Conservation (phyloP, 805 yeast genomes). For the Wickerhamomyces subpelliculosus region DNA sequence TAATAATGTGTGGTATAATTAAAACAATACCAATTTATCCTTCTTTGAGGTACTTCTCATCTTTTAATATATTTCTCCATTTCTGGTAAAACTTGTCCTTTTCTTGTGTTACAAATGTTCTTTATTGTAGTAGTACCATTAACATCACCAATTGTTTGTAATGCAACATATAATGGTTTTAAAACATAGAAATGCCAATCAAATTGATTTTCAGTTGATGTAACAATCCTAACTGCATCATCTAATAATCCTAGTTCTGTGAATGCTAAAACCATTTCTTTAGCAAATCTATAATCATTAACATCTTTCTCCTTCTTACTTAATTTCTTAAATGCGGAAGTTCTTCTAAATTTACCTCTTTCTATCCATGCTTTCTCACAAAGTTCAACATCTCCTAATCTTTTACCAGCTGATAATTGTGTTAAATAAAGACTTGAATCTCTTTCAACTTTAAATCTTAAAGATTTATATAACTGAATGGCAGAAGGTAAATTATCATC, state of each 20-base stretch:
- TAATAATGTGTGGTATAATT: too few species aligned
- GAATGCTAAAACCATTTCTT: conserved; percentile 56
- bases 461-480: conserved; percentile 2
- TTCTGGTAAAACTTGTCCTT: neutral
- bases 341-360: conserved; percentile 66
- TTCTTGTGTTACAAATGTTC: conserved; percentile 24
- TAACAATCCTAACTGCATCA: conserved; percentile 65
- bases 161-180: conserved; percentile 31
- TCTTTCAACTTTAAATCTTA: conserved; percentile 11
- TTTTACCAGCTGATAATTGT: conserved; percentile 45
- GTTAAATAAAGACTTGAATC: conserved; percentile 13
- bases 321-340: conserved; percentile 38
- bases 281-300: conserved; percentile 65
- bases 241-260: conserved; percentile 46
- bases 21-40: too few species aligned
- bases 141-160: conserved; percentile 38
- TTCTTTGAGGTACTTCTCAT: too few species aligned
- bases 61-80: conserved; percentile 1
- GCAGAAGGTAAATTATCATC: conserved; percentile 8
- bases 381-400: conserved; percentile 44
- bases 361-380: conserved; percentile 71
- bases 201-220: conserved; percentile 62
- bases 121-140: conserved; percentile 24
- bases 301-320: conserved; percentile 30
- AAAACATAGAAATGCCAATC: conserved; percentile 55